Base-by-base conservation (phyloP, 225 moss, liverwort and hornwort genomes). In the Antitrichia curtipendula region DNA sequence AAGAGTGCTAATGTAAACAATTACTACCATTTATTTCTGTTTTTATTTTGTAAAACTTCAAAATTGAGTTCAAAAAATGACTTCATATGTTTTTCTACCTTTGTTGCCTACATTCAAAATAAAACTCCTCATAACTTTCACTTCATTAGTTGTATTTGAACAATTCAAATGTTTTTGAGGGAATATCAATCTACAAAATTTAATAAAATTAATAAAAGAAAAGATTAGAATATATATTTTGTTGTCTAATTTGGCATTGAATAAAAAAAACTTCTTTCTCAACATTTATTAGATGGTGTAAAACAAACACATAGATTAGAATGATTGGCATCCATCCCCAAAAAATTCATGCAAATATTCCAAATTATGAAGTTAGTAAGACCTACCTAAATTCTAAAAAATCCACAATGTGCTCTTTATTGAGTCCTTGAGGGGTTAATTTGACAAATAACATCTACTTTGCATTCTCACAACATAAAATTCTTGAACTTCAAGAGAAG, bases 321-420 rank as follows among this genome's bases (percentile, higher is more conserved):
- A 31, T 29, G 62, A 62, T 0, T 8, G 31, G 16, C 16, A 31
- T 16, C 4, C 4, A 31, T 16, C 15, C 8, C 4, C 4, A 8
- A 15, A 58, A 12, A 24, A 0, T 59, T 7, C 7, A 27, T 59
- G 6, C 3, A 27, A 58, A 32, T 62, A 31, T 32, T 32, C 1
- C 8, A 32, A 62, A 32, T 31, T 8, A 62, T 32, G 31, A 31
- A 62, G 4, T 29, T 2, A 62, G 0, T 4, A 31, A 62, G 16
- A 16, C 2, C 16, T 16, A 31, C 4, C 8, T 8, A 2, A 62
- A 4, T 63, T 63, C 8, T 63, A 2, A 32, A 17, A 32, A 16
- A 8, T 0, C 2, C 8, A 16, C n/a, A 63, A 2, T 20, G 1
- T 3, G 0, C 5, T 19, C 10, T 0, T 36, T 20, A n/a, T n/a